These are phyloP conservation scores for Russula earlei DNA, from an alignment of 768 basidiomycete species.

Conservation along the genomic window DNA sequence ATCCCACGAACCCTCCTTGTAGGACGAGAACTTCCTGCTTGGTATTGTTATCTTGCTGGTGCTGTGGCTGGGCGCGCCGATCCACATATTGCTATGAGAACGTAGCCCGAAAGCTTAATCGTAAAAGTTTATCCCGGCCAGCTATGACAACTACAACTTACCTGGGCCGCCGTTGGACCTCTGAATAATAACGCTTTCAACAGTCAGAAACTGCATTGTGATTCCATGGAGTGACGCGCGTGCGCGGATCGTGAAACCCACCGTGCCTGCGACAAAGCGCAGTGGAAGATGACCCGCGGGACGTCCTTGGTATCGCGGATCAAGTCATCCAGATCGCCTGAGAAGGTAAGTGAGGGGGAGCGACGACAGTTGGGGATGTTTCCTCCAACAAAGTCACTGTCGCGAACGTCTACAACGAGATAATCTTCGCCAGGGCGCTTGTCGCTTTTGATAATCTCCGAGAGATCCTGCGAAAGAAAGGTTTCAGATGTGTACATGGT, in stretches of 20 bases:
- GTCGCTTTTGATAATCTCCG: conserved; percentile 55
- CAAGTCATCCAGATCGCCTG: conserved; percentile 45
- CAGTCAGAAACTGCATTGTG: background rate
- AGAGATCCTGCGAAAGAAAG: conserved; percentile 46
- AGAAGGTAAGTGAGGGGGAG: conserved; percentile 53
- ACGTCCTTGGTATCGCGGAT: conserved; percentile 52
- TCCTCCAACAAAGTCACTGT: conserved; percentile 70
- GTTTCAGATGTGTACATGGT: background rate
- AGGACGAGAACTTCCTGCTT: conserved; percentile 56
- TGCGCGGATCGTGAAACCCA: conserved; percentile 27
- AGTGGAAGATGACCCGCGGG: conserved; percentile 66
- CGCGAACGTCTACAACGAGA: conserved; percentile 76
- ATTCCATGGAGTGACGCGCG: background rate
- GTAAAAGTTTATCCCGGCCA: background rate
- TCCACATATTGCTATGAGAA: conserved; percentile 38
- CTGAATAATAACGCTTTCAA: conserved; percentile 28
- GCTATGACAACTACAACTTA: conserved; percentile 26
- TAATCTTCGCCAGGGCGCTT: conserved; percentile 57
- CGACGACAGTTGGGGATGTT: conserved; percentile 62
- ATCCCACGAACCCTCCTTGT: conserved; percentile 60
- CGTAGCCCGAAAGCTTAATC: conserved; percentile 8
- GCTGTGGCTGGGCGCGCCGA: conserved; percentile 48
- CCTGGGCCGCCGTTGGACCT: conserved; percentile 71
- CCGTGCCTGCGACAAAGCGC: conserved; percentile 68
- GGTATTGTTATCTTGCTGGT: conserved; percentile 33